A percentile compares a stretch with the other conserved stretches of the same genome.
Evolutionary conservation across 2,329 filamentous ascomycete species (phyloP).

Genomic region (Lecanicillium sp.): DNA sequence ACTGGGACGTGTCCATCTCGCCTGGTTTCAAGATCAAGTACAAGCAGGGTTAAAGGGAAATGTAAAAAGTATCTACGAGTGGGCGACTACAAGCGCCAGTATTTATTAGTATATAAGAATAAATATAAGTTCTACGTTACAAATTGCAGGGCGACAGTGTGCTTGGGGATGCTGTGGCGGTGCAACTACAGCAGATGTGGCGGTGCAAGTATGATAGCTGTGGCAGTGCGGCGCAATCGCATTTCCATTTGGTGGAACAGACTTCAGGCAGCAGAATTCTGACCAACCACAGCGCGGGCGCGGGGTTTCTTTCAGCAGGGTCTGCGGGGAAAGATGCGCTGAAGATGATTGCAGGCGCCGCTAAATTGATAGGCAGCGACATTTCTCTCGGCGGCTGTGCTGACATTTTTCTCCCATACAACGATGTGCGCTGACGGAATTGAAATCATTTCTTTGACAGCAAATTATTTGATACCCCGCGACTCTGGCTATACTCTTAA

Average conservation of each 20-base stretch:
- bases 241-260: too few relatives aligned
- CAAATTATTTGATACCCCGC: neutral
- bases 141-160: neutral
- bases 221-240: too few relatives aligned
- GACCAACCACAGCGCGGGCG: constrained; percentile 1
- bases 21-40: constrained; percentile 41
- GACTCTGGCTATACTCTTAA: too few relatives aligned
- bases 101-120: neutral
- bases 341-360: too few relatives aligned
- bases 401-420: neutral
- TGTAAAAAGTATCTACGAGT: neutral
- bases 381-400: neutral
- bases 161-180: neutral
- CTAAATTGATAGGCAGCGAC: neutral
- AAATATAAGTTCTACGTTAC: neutral
- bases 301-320: neutral
- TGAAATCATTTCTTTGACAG: neutral
- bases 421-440: neutral
- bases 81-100: neutral
- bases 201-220: too few relatives aligned
- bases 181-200: neutral
- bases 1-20: constrained; percentile 43
- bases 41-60: neutral
- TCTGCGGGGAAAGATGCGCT: constrained; percentile 5
- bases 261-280: constrained; percentile 17